Conservation (phyloP, 257 asterid species). For the Cynanchum wilfordii region DNA sequence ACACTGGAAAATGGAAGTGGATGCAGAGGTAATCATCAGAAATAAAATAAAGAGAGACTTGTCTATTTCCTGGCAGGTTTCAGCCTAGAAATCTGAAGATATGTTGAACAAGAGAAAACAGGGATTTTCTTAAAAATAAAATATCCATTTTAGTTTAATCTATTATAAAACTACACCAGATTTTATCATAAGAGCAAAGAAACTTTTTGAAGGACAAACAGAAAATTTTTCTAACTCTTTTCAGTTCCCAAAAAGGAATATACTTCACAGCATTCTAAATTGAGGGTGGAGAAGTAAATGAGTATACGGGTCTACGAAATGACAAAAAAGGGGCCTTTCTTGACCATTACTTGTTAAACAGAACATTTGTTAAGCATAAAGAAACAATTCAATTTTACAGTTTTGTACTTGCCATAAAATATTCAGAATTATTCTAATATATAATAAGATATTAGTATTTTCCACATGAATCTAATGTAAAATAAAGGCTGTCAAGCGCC, state of each 20-base stretch:
- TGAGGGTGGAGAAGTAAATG: not conserved
- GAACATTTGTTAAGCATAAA: not conserved
- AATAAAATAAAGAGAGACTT: not conserved
- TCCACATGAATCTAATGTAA: not conserved
- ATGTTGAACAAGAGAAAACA: not conserved
- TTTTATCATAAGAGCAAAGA: not conserved
- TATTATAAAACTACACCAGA: not conserved
- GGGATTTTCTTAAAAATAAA: not conserved
- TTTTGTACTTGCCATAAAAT: not conserved
- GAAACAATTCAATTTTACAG: not conserved
- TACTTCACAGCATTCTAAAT: not conserved
- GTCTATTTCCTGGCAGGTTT: no score
- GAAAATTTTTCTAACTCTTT: not conserved
- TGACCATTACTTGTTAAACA: not conserved
- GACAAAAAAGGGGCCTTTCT: not conserved
- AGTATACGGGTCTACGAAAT: not conserved
- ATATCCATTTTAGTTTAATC: not conserved
- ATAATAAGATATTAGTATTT: not conserved
- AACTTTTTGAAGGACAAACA: not conserved
- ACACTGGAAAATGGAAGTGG: not conserved
- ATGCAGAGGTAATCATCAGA: not conserved
- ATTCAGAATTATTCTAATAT: not conserved
- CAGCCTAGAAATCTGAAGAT: not conserved
- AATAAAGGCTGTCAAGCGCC: not conserved
- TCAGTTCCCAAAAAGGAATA: not conserved